These are phyloP conservation scores for Leccinum obscurum DNA, from an alignment of 768 basidiomycete genomes.

Conservation along the genomic window DNA sequence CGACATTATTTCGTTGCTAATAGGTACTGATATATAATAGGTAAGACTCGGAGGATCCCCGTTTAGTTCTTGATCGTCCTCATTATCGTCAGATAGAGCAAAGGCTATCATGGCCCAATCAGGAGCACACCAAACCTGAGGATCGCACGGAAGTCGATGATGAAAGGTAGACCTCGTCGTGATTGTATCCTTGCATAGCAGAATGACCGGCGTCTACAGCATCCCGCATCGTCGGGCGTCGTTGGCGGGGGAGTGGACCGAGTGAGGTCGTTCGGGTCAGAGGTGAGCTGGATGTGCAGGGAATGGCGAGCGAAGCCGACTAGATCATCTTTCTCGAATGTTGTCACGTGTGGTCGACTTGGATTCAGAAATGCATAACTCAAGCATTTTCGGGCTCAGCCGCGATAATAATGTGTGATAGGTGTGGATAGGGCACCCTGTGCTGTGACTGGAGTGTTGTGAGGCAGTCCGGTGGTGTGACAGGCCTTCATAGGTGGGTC, in stretches of 20 bases:
- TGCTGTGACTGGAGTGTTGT: too few relatives aligned
- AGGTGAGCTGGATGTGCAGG: background rate
- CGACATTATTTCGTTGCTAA: background rate
- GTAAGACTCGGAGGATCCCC: background rate
- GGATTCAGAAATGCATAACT: too few relatives aligned
- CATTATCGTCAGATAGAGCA: background rate
- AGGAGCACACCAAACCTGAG: background rate
- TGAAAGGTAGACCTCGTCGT: background rate
- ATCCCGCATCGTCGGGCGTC: background rate
- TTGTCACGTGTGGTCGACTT: too few relatives aligned
- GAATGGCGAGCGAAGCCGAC: too few relatives aligned
- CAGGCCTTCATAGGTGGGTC: too few relatives aligned
- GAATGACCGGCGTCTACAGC: background rate
- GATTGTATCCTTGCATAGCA: background rate
- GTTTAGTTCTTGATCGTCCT: background rate
- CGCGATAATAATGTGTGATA: too few relatives aligned
- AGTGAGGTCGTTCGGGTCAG: background rate
- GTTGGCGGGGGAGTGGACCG: background rate
- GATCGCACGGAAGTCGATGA: background rate
- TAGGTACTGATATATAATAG: background rate
- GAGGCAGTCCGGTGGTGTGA: too few relatives aligned
- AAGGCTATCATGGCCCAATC: background rate
- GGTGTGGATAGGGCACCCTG: too few relatives aligned
- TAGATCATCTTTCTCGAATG: too few relatives aligned
- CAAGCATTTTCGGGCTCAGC: too few relatives aligned